Evolutionary conservation across 495 filamentous ascomycete genomes (phyloP), one percentile per base, ranked within the genome.

Genomic region (Hyaloscypha bicolor): DNA sequence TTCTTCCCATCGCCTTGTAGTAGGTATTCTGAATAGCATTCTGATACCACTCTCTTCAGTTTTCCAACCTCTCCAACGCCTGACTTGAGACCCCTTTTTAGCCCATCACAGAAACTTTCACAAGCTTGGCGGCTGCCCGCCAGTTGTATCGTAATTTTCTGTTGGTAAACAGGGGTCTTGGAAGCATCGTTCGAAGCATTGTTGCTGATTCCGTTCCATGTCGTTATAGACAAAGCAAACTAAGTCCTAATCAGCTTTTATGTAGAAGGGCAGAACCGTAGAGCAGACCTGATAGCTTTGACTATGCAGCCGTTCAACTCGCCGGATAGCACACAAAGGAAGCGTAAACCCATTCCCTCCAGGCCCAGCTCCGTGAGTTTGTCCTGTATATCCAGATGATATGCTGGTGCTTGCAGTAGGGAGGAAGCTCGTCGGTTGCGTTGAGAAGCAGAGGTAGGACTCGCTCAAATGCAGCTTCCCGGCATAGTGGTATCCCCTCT

Each of bases 311-410:
- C 95, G 86, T 80, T 99, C 95, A 12, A 99, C 95, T 5, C 94
- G 83, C 56, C 95, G 86, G 67, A 99, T 91, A 37, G 92, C 90
- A 75, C 91, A 97, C 12, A 99, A 84, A 4, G 95, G 96, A n/a
- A 98, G 86, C 12, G 91, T 97, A 73, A 99, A 99, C 45, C 95
- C 95, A 83, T 97, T 96, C 12, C 94, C 94, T 52, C 92, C 91
- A n/a, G 96, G 93, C 0, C 93, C 93, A 21, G 91, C 91, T 19
- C 93, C 93, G 72, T 95, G 90, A 16, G 93, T 96, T 68, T 94
- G 91, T 9, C 93, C 93, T 16, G 91, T 93, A 79, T 93, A 96
- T 32, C 86, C 81, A 31, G 86, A 91, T 1, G 93, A 93, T 4
- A 89, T 86, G 69, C 85, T 88, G 4, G 86, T 82, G 73, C 86